phyloP scores from a whole-genome alignment of 805 yeast species.

The Saccharomyces paradoxus region DNA sequence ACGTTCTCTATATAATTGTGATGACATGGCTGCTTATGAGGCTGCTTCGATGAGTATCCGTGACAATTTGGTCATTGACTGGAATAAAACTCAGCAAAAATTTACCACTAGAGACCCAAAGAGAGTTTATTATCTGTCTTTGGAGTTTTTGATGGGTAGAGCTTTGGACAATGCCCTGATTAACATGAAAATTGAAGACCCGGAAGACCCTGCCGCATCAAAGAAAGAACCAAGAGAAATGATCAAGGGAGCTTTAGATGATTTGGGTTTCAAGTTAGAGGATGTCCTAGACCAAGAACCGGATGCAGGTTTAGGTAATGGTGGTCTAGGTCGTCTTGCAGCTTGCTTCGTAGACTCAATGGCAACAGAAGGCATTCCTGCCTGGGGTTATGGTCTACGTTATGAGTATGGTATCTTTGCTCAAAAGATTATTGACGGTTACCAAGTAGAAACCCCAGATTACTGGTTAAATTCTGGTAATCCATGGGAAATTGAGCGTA shows the following conservation, averaged over 20 bases:
- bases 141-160: constrained; percentile 90
- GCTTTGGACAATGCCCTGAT: constrained; percentile 91
- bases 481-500: constrained; percentile 89
- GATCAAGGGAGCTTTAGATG: constrained; percentile 48
- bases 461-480: constrained; percentile 84
- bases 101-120: constrained; percentile 79
- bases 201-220: constrained; percentile 3
- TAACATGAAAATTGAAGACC: constrained; percentile 47
- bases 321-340: constrained; percentile 90
- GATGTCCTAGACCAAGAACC: constrained; percentile 81
- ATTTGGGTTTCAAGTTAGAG: constrained; percentile 81
- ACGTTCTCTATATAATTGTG: constrained; percentile 88
- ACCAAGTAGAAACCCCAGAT: constrained; percentile 91
- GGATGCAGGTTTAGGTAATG: constrained; percentile 92
- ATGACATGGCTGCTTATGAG: constrained; percentile 84
- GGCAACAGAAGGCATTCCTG: constrained; percentile 78
- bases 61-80: constrained; percentile 71
- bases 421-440: constrained; percentile 83
- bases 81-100: constrained; percentile 90
- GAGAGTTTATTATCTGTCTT: constrained; percentile 75
- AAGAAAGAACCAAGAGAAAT: constrained; percentile 38
- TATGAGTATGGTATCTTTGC: constrained; percentile 91
- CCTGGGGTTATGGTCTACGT: constrained; percentile 94
- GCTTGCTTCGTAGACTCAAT: constrained; percentile 90
- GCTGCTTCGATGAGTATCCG: constrained; percentile 75